Evolutionary conservation across 306 rosid genomes (phyloP).

Genomic region (Oxytropis ochrocephala): DNA sequence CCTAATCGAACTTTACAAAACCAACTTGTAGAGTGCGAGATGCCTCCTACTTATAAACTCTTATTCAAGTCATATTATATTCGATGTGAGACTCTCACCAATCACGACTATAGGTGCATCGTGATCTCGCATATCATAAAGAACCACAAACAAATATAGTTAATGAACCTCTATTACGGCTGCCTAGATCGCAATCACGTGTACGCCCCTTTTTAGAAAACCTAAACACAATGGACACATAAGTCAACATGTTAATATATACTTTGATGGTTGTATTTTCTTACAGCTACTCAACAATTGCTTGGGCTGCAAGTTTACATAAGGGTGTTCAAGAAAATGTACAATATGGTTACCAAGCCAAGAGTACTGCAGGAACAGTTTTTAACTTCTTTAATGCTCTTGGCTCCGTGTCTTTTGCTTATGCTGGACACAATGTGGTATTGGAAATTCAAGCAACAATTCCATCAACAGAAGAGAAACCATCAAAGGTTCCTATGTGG

Average conservation of each 20-base stretch:
- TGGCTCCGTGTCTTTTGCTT: conserved; percentile 80
- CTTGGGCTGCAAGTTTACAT: conserved; percentile 57
- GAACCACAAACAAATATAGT: too few relatives aligned
- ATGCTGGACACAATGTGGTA: conserved; percentile 96
- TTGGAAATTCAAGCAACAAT: conserved; percentile 94
- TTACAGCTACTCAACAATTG: conserved; percentile 84
- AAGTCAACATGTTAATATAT: neutral
- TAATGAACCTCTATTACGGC: too few relatives aligned
- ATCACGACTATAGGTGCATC: too few relatives aligned
- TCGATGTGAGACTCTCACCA: too few relatives aligned
- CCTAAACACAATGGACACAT: neutral
- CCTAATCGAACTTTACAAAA: too few relatives aligned
- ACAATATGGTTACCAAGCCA: conserved; percentile 43
- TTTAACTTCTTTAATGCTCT: conserved; percentile 67
- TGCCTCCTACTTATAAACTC: too few relatives aligned
- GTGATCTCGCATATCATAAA: too few relatives aligned
- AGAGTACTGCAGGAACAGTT: conserved; percentile 39
- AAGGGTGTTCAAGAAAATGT: conserved; percentile 66
- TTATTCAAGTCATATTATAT: too few relatives aligned
- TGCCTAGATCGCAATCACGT: too few relatives aligned
- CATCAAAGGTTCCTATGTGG: conserved; percentile 96
- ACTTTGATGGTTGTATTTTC: neutral
- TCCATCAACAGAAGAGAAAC: conserved; percentile 84
- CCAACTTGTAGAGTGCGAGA: too few relatives aligned
- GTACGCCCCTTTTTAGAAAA: too few relatives aligned